Evolutionary conservation across 495 filamentous ascomycete species (phyloP), one percentile per base, ranked within the genome.

Genomic region (Talaromyces ruber): DNA sequence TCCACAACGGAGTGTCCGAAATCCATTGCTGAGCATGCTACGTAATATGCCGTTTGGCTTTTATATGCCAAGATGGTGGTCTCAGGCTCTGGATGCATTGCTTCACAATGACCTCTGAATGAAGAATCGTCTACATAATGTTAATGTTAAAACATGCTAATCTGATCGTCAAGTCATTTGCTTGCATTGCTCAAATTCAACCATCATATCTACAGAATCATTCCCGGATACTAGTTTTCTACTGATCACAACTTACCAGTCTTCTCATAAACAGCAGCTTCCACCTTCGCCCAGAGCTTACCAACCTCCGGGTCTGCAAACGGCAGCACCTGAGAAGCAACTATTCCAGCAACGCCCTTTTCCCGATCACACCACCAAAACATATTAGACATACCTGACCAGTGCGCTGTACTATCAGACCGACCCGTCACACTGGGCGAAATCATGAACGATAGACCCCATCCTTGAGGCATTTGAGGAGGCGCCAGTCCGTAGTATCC

Each of bases 331-430:
- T 86, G 83, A 37, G 69, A 71, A 29, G 71, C 77, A 26, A 84
- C 66, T 39, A 85, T 77, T 12, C 83, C 82, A 25, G 73, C 83
- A 63, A 85, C 73, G 11, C 83, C 82, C 56, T 73, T 78, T 66
- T 80, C 81, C 14, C 79, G 71, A 68, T 86, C 84, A 59, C 70
- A 73, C 82, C 81, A 85, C 82, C 82, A 84, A 64, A 76, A 86
- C 50, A 79, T 59, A 67, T 86, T 84, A 39, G 79, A 67, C 62
- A 86, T 61, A 0, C 84, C 84, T 6, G 79, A 78, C 82, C 83
- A 85, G 62, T 67, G 74, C 1, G 62, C 81, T 14, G 81, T 82
- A 32, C 70, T 71, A 16, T 58, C 65, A 8, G 72, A 76, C 54
- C 81, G 66, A 0, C 81, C 84, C 21, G 83, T 84, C n/a, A 64